phyloP scores from a whole-genome alignment of 1,139 yeast genomes.

The Magnusiomyces suaveolens region DNA sequence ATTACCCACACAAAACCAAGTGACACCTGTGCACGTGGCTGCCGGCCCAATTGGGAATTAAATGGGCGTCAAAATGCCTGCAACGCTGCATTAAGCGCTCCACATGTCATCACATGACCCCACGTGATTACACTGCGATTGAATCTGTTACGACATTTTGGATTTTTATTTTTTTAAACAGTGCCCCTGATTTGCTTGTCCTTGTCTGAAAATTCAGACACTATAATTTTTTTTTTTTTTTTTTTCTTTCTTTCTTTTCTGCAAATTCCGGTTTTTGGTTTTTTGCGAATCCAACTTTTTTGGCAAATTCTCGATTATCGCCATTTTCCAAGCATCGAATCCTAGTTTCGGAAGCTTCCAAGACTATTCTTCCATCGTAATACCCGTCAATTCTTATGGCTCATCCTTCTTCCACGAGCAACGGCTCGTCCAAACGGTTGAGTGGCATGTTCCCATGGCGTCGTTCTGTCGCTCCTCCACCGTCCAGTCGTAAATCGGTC shows the following conservation, averaged over 20 bases:
- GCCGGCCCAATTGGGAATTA: too few species aligned
- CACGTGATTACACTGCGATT: too few species aligned
- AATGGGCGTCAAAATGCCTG: too few species aligned
- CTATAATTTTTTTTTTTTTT: not conserved
- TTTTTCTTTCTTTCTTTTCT: not conserved
- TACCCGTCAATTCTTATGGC: too few species aligned
- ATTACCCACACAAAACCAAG: not conserved
- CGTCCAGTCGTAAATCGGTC: not conserved
- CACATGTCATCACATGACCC: too few species aligned
- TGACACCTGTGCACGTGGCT: not conserved
- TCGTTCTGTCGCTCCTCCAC: not conserved
- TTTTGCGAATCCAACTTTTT: too few species aligned
- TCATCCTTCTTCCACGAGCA: not conserved
- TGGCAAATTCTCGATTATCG: too few species aligned
- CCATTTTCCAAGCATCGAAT: too few species aligned
- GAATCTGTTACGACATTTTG: not conserved
- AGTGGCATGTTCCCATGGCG: conserved; percentile 2
- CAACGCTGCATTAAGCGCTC: too few species aligned
- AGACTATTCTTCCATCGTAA: too few species aligned
- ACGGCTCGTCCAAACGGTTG: conserved; percentile 1
- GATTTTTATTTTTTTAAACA: not conserved
- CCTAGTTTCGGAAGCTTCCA: too few species aligned
- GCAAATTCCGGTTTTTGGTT: too few species aligned
- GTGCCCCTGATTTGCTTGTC: not conserved
- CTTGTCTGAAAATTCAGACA: not conserved